These are phyloP conservation scores for Aspergillus fumigatus DNA, from an alignment of 2,329 filamentous ascomycete species.

Conservation along the genomic window DNA sequence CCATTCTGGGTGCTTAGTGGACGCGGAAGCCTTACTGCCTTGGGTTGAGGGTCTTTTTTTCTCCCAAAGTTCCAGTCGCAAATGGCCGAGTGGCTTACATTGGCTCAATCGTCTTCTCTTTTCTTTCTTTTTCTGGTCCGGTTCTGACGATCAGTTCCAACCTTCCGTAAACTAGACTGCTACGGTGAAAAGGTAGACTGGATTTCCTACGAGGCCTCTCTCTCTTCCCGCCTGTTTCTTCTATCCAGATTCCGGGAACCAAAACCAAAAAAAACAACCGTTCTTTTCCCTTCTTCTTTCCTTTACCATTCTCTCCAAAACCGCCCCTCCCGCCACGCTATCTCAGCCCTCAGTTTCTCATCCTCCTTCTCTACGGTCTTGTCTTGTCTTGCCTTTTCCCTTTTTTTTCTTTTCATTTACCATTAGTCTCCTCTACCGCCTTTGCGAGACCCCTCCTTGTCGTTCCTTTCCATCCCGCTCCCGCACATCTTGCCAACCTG, in stretches of 20 bases:
- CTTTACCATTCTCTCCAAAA: constrained; percentile 7
- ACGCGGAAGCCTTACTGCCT: constrained; percentile 11
- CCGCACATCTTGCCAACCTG: constrained; percentile 4
- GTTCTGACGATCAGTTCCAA: constrained; percentile 17
- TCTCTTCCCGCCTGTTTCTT: constrained; percentile 15
- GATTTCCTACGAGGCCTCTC: neutral
- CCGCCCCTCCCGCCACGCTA: constrained; percentile 8
- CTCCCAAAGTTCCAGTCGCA: neutral
- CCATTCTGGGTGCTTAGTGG: neutral
- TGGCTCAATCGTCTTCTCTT: neutral
- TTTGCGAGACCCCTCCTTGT: constrained; percentile 11
- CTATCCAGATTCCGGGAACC: constrained; percentile 16
- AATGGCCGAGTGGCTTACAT: neutral
- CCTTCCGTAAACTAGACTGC: neutral
- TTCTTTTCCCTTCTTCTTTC: constrained; percentile 13
- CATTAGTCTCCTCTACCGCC: constrained; percentile 11
- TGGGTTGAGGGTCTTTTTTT: neutral
- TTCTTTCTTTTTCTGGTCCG: constrained; percentile 1
- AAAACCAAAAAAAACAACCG: constrained; percentile 14
- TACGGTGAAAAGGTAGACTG: no score
- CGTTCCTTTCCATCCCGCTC: constrained; percentile 12
- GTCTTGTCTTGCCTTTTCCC: constrained; percentile 9
- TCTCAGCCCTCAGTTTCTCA: neutral
- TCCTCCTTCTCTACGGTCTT: constrained; percentile 3
- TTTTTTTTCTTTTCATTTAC: constrained; percentile 12